These are phyloP conservation scores for Teratosphaeria nubilosa DNA, from an alignment of 2,329 filamentous ascomycete species.

Conservation along the genomic window DNA sequence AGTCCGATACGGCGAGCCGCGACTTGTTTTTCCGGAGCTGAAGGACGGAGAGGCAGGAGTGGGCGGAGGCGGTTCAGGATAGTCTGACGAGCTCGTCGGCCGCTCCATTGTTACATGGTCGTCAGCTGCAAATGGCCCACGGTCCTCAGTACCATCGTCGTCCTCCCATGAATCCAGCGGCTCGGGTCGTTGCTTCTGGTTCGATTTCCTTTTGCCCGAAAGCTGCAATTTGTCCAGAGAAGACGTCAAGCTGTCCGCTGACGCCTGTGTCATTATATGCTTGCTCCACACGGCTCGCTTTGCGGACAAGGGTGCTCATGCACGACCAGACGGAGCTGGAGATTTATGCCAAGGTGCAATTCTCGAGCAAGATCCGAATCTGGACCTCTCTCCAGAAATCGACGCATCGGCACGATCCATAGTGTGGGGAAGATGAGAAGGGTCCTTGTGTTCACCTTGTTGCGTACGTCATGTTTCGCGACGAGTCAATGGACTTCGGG, in stretches of 20 bases:
- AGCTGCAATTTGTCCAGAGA: conserved; percentile 25
- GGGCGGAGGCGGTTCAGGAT: conserved; percentile 50
- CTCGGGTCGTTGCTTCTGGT: conserved; percentile 27
- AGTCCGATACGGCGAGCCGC: conserved; percentile 13
- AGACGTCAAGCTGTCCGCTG: conserved; percentile 11
- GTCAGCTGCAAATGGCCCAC: conserved; percentile 7
- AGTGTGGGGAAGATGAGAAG: not conserved
- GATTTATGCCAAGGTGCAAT: not conserved
- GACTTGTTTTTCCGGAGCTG: conserved; percentile 6
- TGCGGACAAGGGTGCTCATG: too few species aligned
- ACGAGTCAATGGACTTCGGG: not conserved
- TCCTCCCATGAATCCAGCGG: conserved; percentile 68
- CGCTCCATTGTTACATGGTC: conserved; percentile 13
- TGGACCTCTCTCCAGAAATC: not conserved
- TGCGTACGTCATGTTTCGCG: not conserved
- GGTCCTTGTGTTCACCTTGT: not conserved
- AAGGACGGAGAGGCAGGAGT: conserved; percentile 52
- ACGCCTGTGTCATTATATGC: conserved; percentile 8
- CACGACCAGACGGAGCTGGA: too few species aligned
- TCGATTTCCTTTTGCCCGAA: conserved; percentile 26
- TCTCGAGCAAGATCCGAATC: not conserved
- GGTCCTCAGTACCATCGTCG: conserved; percentile 39
- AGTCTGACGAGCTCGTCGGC: conserved; percentile 14
- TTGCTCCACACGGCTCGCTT: not conserved
- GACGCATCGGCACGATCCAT: not conserved